Evolutionary conservation across 768 basidiomycete species (phyloP).

Genomic region (Exidia glandulosa): DNA sequence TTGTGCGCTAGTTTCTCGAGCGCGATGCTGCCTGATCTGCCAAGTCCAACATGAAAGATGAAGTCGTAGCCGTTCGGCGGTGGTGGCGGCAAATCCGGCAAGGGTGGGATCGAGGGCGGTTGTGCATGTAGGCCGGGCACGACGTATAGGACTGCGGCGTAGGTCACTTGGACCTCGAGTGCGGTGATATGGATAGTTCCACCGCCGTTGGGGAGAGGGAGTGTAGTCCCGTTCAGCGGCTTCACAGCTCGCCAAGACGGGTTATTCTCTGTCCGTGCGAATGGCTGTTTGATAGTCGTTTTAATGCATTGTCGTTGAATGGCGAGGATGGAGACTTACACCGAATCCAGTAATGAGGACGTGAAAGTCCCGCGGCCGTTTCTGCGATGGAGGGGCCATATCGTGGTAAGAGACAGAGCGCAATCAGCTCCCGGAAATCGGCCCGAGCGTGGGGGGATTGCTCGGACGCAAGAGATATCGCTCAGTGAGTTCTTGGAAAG

Average conservation of each 20-base stretch:
- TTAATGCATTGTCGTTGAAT: background rate
- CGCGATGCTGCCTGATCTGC: conserved; percentile 48
- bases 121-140: conserved; percentile 50
- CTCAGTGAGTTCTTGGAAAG: no score
- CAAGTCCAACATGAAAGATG: conserved; percentile 61
- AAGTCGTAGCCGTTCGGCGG: conserved; percentile 47
- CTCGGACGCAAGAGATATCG: no score
- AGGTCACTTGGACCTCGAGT: conserved; percentile 46
- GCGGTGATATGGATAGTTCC: conserved; percentile 42
- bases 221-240: background rate
- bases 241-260: background rate
- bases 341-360: conserved; percentile 45
- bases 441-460: no score
- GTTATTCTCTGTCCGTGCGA: background rate
- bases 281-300: background rate
- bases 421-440: no score
- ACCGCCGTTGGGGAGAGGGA: background rate
- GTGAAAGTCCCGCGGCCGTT: conserved; percentile 25
- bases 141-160: conserved; percentile 42
- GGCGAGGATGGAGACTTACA: conserved; percentile 23
- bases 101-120: conserved; percentile 40
- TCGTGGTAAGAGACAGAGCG: no score
- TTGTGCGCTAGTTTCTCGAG: conserved; percentile 61
- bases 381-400: no score
- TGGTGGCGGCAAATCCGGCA: conserved; percentile 30